A percentile compares a stretch with the other conserved stretches of the same genome.
Conservation (phyloP, 805 yeast species). For the Zygosaccharomyces pseudorouxii region DNA sequence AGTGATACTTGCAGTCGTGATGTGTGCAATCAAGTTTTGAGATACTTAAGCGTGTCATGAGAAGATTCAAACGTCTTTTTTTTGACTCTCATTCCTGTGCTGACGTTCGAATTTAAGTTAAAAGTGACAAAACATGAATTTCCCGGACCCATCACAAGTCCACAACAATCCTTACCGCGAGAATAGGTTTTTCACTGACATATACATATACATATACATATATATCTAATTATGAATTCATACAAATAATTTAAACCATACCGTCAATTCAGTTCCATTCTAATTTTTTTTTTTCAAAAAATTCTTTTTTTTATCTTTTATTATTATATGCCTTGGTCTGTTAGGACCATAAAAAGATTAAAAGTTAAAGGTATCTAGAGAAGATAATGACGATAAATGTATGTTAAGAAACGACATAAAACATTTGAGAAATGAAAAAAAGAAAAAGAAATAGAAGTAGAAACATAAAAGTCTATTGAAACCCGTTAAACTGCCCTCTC, state of each 20-base stretch:
- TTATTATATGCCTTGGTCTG: neutral
- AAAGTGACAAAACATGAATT: too few relatives aligned
- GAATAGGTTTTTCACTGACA: too few relatives aligned
- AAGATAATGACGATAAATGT: neutral
- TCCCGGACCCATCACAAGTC: too few relatives aligned
- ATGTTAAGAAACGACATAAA: neutral
- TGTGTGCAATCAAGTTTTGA: too few relatives aligned
- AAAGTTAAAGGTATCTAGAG: neutral
- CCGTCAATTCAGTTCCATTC: neutral
- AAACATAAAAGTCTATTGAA: conserved; percentile 10
- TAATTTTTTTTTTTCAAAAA: neutral
- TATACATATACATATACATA: neutral
- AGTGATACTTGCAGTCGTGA: too few relatives aligned
- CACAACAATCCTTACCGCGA: too few relatives aligned
- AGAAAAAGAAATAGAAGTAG: neutral
- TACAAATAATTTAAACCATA: neutral
- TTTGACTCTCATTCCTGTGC: too few relatives aligned
- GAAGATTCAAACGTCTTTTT: too few relatives aligned
- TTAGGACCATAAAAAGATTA: neutral
- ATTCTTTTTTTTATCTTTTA: neutral
- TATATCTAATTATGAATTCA: neutral
- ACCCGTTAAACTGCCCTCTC: conserved; percentile 9
- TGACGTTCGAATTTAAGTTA: too few relatives aligned
- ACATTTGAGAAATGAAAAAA: neutral
- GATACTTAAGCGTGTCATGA: too few relatives aligned